Evolutionary conservation across 73 alveolate genomes (phyloP), one percentile per base, ranked within the genome.

Genomic region (Paramecium octaurelia): DNA sequence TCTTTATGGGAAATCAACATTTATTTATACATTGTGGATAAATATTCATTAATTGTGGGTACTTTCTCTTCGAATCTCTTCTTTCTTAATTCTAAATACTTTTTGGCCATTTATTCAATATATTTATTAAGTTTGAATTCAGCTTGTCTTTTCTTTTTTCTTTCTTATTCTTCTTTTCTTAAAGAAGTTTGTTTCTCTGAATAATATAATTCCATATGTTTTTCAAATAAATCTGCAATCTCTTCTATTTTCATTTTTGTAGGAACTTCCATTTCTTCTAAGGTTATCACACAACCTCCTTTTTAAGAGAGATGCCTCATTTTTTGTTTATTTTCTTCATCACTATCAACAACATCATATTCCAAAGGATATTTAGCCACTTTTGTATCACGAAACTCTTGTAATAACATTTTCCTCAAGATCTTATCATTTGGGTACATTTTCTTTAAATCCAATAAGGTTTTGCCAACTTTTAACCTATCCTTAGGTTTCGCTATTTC

Each of bases 281-380:
- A 91, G 87, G 83, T 92, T 86, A 76, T 42, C 35, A 71, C 57
- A 86, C 43, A 90, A 92, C 93, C 92, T 71, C 80, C 96, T 94
- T 87, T 93, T 86, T 84, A 87, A 85, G 93, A 92, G 93, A 71
- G 27, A 71, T 89, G 94, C 36, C 95, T 76, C 92, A 94, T 88
- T 87, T 95, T 95, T 24, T 96, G 89, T 68, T 86, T 93, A 23
- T 92, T 92, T 87, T 97, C 99, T 77, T 98, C 99, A 68, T 97
- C 98, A 58, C 94, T 96, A 87, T 97, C 99, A 76, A 96, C 96
- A 14, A 93, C 92, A 20, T 98, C 99, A 93, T 98, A 98, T 91
- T 98, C 99, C 88, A 96, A 98, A 8, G 99, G 99, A 86, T 93
- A 96, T 93, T 95, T 96, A 77, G 98, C 98, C 18, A 95, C 93